These are phyloP conservation scores for Antarctomyces pellizariae DNA, from an alignment of 495 filamentous ascomycete genomes.

Conservation along the genomic window DNA sequence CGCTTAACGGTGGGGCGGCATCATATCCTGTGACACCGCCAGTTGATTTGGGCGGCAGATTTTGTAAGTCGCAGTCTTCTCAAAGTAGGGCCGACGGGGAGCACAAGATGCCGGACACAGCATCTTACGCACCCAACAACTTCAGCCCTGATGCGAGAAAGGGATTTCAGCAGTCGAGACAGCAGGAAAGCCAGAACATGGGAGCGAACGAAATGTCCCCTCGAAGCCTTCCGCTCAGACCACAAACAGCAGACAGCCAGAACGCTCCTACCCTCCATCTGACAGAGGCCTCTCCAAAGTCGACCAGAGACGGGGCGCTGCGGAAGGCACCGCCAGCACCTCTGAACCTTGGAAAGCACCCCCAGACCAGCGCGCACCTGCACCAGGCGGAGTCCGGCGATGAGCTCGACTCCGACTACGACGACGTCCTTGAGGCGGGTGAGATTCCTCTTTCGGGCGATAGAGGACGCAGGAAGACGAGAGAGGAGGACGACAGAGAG, in stretches of 20 bases:
- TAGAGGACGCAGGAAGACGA: slow-evolving; percentile 62
- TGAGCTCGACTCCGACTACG: slow-evolving; percentile 64
- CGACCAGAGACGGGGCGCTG: slow-evolving; percentile 24
- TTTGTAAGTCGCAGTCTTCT: slow-evolving; percentile 4
- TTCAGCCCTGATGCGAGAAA: slow-evolving; percentile 26
- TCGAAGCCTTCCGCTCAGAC: slow-evolving; percentile 22
- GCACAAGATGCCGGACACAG: slow-evolving; percentile 28
- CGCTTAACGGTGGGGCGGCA: slow-evolving; percentile 26
- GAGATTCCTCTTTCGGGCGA: slow-evolving; percentile 31
- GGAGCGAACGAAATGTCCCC: slow-evolving; percentile 17
- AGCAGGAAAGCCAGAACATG: slow-evolving; percentile 15
- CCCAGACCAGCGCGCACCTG: slow-evolving; percentile 17
- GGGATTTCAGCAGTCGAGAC: slow-evolving; percentile 18
- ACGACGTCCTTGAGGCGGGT: slow-evolving; percentile 45
- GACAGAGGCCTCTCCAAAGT: slow-evolving; percentile 24
- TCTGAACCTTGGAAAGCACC: slow-evolving; percentile 37
- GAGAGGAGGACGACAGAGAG: slow-evolving; percentile 68
- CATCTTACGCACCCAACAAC: slow-evolving; percentile 25
- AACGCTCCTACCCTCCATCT: slow-evolving; percentile 21
- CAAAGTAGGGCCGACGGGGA: slow-evolving; percentile 9
- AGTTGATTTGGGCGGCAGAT: slow-evolving; percentile 14
- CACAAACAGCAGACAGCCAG: slow-evolving; percentile 22
- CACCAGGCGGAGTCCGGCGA: slow-evolving; percentile 27
- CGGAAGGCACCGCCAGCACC: slow-evolving; percentile 74
- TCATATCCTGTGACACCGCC: slow-evolving; percentile 34